Evolutionary conservation across 345 rosid species (phyloP), one percentile per base, ranked within the genome.

Genomic region (Murraya paniculata): DNA sequence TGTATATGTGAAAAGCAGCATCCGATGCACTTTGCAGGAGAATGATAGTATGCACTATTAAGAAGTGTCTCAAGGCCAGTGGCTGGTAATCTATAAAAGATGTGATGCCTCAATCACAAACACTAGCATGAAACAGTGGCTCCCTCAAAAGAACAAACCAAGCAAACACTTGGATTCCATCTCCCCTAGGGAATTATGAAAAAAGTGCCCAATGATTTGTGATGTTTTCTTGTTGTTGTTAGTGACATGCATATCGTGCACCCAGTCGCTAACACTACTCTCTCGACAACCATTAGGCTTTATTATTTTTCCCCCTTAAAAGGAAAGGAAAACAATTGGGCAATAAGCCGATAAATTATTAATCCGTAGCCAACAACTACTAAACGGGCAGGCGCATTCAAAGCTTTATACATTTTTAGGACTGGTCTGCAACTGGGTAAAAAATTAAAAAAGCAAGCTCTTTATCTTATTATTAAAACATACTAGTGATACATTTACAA

Each of bases 201-300:
- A 66, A 88, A 91, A 68, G 91, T 93, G 3, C 88, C 89, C 84
- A 81, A 74, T 13, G 97, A 90, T 64, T 94, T 94, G n/a, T 25
- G 94, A 91, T 95, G 93, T 94, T 86, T 93, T 93, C 87, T 86
- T 91, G 58, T 90, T 86, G 77, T 91, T 88, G 64, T 90, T 90
- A 18, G 93, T 93, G 64, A 93, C 94, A 81, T 93, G 97, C 66
- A 94, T 97, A 85, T 94, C 91, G 82, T 93, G 98, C 87, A 91
- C 71, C 97, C 97, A 93, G 79, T 89, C 90, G 27, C 78, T 87
- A 22, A 91, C 86, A 30, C 76, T 77, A 81, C 93, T 81, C 65
- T 89, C 87, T 76, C 81, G 78, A 75, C 86, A n/a, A n/a, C n/a
- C n/a, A n/a, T n/a, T n/a, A n/a, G n/a, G n/a, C n/a, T n/a, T n/a